Conservation (phyloP, 768 basidiomycete species). For the Hericium rajendrae region DNA sequence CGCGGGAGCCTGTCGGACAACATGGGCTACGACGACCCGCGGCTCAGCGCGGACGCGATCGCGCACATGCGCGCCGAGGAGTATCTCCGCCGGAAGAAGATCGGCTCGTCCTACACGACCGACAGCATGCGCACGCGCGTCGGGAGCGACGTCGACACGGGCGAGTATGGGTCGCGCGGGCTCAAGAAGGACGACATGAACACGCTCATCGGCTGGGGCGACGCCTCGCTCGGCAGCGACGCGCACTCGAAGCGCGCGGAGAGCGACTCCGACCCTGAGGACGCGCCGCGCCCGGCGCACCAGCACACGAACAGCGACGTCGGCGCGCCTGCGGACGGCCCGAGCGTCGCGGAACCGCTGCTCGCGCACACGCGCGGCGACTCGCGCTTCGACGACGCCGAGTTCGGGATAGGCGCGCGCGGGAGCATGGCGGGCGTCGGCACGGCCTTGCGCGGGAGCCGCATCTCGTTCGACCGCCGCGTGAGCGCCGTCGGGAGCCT, state of each 20-base stretch:
- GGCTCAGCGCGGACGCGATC: slow-evolving; percentile 28
- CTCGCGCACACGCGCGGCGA: slow-evolving; percentile 18
- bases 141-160: slow-evolving; percentile 11
- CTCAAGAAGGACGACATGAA: slow-evolving; percentile 6
- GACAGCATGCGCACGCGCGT: slow-evolving; percentile 23
- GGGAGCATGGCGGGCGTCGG: slow-evolving; percentile 38
- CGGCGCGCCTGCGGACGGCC: not conserved
- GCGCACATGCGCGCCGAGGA: slow-evolving; percentile 29
- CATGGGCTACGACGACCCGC: slow-evolving; percentile 16
- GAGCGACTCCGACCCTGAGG: not conserved
- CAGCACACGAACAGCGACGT: slow-evolving; percentile 4
- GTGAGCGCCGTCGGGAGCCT: not conserved
- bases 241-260: slow-evolving; percentile 3
- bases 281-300: not conserved
- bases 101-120: slow-evolving; percentile 24
- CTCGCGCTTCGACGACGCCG: slow-evolving; percentile 13
- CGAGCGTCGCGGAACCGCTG: slow-evolving; percentile 22
- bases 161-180: slow-evolving; percentile 12
- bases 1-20: slow-evolving; percentile 13
- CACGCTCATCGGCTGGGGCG: slow-evolving; percentile 8
- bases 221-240: slow-evolving; percentile 12
- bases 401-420: slow-evolving; percentile 1
- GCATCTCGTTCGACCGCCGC: slow-evolving; percentile 1
- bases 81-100: slow-evolving; percentile 24
- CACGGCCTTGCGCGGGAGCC: slow-evolving; percentile 29